Percentiles rank a stretch among this genome's conserved stretches.
Evolutionary conservation across 2,329 filamentous ascomycete genomes (phyloP).

Genomic region (Colletotrichum spaethianum): DNA sequence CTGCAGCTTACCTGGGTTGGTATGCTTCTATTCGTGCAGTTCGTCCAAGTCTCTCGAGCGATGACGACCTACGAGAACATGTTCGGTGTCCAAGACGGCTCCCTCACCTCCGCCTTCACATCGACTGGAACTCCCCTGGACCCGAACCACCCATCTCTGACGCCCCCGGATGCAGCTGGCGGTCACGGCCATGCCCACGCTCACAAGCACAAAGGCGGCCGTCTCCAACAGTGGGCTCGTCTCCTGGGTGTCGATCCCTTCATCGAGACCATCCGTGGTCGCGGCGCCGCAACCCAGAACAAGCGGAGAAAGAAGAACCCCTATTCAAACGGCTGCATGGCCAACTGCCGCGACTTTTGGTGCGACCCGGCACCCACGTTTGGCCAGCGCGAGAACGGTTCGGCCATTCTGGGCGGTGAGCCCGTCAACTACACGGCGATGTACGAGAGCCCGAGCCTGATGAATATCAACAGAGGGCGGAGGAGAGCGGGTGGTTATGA

Average conservation of each 20-base stretch:
- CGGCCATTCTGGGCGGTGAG: conserved; percentile 82
- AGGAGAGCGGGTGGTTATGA: conserved; percentile 73
- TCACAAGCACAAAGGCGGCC: conserved; percentile 73
- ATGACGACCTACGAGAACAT: conserved; percentile 98
- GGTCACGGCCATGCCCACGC: conserved; percentile 56
- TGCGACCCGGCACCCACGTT: conserved; percentile 90
- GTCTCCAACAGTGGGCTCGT: conserved; percentile 84
- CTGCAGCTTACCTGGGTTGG: conserved; percentile 94
- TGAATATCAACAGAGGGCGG: conserved; percentile 66
- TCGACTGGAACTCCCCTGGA: conserved; percentile 83
- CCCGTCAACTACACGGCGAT: conserved; percentile 88
- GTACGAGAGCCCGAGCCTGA: conserved; percentile 86
- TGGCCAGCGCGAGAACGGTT: conserved; percentile 79
- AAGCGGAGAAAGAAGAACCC: conserved; percentile 80
- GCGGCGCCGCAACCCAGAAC: conserved; percentile 74
- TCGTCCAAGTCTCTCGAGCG: conserved; percentile 91
- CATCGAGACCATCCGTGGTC: conserved; percentile 89
- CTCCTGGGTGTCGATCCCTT: conserved; percentile 94
- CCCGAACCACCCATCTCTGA: conserved; percentile 74
- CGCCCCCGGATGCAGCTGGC: conserved; percentile 60
- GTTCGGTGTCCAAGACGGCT: conserved; percentile 79
- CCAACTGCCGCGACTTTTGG: conserved; percentile 98
- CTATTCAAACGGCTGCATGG: conserved; percentile 85
- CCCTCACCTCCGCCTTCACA: conserved; percentile 81
- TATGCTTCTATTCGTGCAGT: conserved; percentile 96